These are phyloP conservation scores for Ustilago lituana DNA, from an alignment of 1,284 basidiomycete species.

Conservation along the genomic window DNA sequence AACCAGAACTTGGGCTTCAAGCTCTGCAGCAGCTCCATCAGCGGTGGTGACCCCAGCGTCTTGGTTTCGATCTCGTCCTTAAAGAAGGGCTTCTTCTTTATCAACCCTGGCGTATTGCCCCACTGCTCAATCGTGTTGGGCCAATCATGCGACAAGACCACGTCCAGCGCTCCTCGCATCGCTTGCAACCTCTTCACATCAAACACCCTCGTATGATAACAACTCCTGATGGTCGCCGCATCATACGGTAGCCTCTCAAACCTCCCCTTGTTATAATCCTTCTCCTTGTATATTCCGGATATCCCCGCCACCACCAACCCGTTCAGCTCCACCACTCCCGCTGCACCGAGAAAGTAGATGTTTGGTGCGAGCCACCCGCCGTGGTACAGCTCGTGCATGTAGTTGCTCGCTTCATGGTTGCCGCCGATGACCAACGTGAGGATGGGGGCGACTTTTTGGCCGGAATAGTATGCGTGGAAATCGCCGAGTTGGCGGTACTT, in stretches of 20 bases:
- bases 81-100: conserved; percentile 85
- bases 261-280: conserved; percentile 74
- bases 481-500: conserved; percentile 87
- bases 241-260: conserved; percentile 77
- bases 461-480: conserved; percentile 80
- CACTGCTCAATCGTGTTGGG: conserved; percentile 84
- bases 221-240: conserved; percentile 77
- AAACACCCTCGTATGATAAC: conserved; percentile 91
- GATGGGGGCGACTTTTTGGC: conserved; percentile 81
- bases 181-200: conserved; percentile 82
- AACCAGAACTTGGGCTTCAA: conserved; percentile 94
- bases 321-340: conserved; percentile 87
- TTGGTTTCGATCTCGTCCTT: conserved; percentile 74
- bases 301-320: conserved; percentile 82
- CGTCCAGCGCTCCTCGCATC: conserved; percentile 72
- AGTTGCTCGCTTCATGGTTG: conserved; percentile 97
- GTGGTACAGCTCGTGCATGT: conserved; percentile 89
- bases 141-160: conserved; percentile 98
- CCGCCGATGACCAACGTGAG: conserved; percentile 95
- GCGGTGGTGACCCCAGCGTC: conserved; percentile 87
- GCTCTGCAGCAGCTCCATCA: conserved; percentile 79
- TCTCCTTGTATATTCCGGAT: conserved; percentile 88
- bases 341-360: conserved; percentile 94
- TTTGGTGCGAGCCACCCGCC: conserved; percentile 82
- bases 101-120: conserved; percentile 76